These are phyloP conservation scores for Backusella tuberculispora DNA, from an alignment of 192 early-diverging fungal genomes.

Conservation along the genomic window DNA sequence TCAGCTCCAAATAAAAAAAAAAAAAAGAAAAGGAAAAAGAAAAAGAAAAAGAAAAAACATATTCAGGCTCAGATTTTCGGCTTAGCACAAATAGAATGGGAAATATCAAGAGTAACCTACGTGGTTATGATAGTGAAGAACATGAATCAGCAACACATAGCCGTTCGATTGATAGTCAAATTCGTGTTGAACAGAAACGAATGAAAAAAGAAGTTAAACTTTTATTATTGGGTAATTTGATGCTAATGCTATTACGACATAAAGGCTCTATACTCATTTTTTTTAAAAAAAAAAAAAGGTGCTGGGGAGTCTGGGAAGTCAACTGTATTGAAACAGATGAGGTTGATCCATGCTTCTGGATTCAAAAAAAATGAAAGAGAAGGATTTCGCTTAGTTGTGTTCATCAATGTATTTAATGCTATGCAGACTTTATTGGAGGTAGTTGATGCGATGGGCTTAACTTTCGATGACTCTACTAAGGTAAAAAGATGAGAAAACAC, in stretches of 20 bases:
- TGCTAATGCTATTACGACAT: neutral
- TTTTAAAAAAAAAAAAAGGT: slow-evolving; percentile 36
- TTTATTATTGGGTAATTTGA: slow-evolving; percentile 35
- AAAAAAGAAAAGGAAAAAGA: no score
- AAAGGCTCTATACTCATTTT: neutral
- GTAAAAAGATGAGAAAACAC: slow-evolving; percentile 65
- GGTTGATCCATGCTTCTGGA: slow-evolving; percentile 51
- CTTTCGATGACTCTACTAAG: slow-evolving; percentile 15
- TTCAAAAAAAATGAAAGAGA: slow-evolving; percentile 45
- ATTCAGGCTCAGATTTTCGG: slow-evolving; percentile 3
- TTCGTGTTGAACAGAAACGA: slow-evolving; percentile 41
- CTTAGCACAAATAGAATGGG: slow-evolving; percentile 21
- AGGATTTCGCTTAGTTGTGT: slow-evolving; percentile 46
- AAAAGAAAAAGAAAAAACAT: neutral
- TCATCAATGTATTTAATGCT: slow-evolving; percentile 46
- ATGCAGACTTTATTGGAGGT: slow-evolving; percentile 49
- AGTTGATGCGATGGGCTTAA: slow-evolving; percentile 31
- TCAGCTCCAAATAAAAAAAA: neutral
- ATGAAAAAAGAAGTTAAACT: slow-evolving; percentile 42
- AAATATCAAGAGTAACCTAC: slow-evolving; percentile 11
- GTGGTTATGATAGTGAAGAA: neutral
- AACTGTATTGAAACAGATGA: slow-evolving; percentile 58
- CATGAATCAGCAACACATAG: slow-evolving; percentile 9
- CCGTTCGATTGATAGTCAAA: slow-evolving; percentile 35
- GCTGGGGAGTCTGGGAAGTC: slow-evolving; percentile 62